These are phyloP conservation scores for Coemansia sp. DNA, from an alignment of 192 early-diverging fungal genomes.

Conservation along the genomic window DNA sequence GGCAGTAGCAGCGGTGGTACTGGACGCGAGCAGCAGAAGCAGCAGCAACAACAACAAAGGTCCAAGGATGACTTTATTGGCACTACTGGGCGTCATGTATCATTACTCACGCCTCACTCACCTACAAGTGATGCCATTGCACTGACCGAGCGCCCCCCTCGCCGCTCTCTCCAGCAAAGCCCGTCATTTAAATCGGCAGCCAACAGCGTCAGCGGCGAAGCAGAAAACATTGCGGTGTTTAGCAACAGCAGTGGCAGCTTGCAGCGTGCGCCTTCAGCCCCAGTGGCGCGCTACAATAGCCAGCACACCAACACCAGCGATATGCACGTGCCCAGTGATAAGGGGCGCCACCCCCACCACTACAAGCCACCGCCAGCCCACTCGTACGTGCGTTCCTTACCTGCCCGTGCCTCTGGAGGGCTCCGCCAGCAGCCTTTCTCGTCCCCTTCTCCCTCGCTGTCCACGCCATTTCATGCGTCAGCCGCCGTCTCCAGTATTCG, in stretches of 20 bases:
- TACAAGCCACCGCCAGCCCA: conserved; percentile 15
- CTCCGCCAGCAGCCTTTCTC: background rate
- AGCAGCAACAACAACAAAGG: background rate
- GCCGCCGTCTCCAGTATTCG: background rate
- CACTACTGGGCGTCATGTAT: background rate
- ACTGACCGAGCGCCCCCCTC: background rate
- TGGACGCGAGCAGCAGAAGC: background rate
- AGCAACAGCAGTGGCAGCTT: background rate
- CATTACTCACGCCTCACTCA: background rate
- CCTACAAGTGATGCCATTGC: background rate
- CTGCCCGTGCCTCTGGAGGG: background rate
- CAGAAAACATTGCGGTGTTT: background rate
- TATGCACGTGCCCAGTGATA: conserved; percentile 13
- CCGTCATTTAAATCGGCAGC: conserved; percentile 5
- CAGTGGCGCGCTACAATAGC: background rate
- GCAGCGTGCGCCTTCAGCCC: conserved; percentile 1
- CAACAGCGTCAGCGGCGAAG: background rate
- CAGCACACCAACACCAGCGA: conserved; percentile 4
- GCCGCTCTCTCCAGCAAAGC: conserved; percentile 6
- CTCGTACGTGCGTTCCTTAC: conserved; percentile 9
- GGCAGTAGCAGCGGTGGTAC: background rate
- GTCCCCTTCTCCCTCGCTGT: conserved; percentile 2
- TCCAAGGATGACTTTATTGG: background rate
- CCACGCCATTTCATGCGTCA: background rate
- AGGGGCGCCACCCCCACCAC: conserved; percentile 14